Evolutionary conservation across 2,329 filamentous ascomycete genomes (phyloP), one percentile per base, ranked within the genome.

Genomic region (Aspergillus fructus): DNA sequence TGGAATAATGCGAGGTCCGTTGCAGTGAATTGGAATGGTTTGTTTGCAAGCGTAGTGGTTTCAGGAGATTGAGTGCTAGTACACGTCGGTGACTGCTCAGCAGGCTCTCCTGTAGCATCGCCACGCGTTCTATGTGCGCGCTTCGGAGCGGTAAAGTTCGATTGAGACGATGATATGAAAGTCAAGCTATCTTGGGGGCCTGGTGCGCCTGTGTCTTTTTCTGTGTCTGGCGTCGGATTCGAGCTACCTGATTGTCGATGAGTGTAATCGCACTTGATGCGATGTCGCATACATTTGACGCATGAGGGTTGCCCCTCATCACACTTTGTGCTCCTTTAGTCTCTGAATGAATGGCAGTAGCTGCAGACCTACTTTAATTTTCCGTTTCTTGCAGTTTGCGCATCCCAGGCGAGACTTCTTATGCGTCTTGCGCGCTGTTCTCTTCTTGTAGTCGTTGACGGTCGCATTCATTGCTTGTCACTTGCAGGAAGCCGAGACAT

Each of bases 1-100:
- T 64, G 60, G 34, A 62, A 62, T 11, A 64, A 21, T 5, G 41
- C 56, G 54, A 64, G 59, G 27, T 64, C 62, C 1, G 57, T 53
- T 2, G 47, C 59, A 5, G 37, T 58, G 42, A 61, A 62, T 17
- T 62, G 24, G 49, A 64, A 62, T 13, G 58, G 51, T 6, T 41
- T 50, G 3, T 45, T 45, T 1, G 39, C 53, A 11, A 62, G 5
- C 2, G 39, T 45, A 21, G 55, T 33, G 1, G 37, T 5, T 2
- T 41, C 12, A 8, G 47, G 5, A 1, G 17, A 13, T 3, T 30
- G 27, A 30, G 1, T 30, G 1, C 9, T 30, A 11, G 9, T 30
- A 30, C 27, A 11, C 27, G 27, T 11, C 11, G 47, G 13, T 24
- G 6, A 2, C n/a, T 21, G 47, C 19, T 15, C 24, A 3, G 23